Evolutionary conservation across 306 rosid genomes (phyloP).

Genomic region (Hippophae tibetana): DNA sequence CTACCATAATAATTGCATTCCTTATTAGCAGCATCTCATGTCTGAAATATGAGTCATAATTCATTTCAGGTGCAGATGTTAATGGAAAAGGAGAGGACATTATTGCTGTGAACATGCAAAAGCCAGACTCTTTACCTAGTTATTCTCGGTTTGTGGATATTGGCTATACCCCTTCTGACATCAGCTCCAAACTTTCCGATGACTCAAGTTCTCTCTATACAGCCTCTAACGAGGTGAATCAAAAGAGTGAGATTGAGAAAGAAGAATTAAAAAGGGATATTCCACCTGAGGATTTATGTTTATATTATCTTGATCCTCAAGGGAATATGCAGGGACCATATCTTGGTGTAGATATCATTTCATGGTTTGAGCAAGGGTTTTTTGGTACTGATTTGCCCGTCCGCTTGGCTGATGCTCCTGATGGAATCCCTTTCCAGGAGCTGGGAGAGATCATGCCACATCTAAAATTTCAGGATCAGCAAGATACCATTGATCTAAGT

Average conservation of each 20-base stretch:
- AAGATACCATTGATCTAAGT: slow-evolving; percentile 28
- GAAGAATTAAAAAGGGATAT: slow-evolving; percentile 19
- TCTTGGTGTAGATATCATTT: slow-evolving; percentile 59
- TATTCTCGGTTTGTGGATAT: slow-evolving; percentile 25
- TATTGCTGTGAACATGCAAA: slow-evolving; percentile 19
- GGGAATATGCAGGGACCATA: slow-evolving; percentile 60
- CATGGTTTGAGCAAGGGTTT: slow-evolving; percentile 73
- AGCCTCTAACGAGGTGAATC: too few relatives aligned
- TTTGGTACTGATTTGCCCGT: slow-evolving; percentile 49
- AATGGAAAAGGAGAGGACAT: slow-evolving; percentile 21
- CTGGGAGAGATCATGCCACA: slow-evolving; percentile 61
- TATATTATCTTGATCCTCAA: slow-evolving; percentile 68
- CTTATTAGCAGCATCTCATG: not conserved
- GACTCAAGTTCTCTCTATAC: slow-evolving; percentile 31
- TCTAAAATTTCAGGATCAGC: slow-evolving; percentile 32
- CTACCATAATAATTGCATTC: not conserved
- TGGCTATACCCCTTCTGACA: slow-evolving; percentile 15
- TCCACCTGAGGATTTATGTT: slow-evolving; percentile 48
- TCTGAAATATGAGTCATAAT: not conserved
- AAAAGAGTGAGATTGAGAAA: too few relatives aligned
- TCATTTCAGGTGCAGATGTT: slow-evolving; percentile 28
- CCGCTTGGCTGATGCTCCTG: slow-evolving; percentile 51
- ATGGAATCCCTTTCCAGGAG: slow-evolving; percentile 48
- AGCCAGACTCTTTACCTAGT: slow-evolving; percentile 19
- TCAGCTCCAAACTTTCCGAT: slow-evolving; percentile 24